Conservation (phyloP, 768 basidiomycete species). For the Kwoniella botswanensis region DNA sequence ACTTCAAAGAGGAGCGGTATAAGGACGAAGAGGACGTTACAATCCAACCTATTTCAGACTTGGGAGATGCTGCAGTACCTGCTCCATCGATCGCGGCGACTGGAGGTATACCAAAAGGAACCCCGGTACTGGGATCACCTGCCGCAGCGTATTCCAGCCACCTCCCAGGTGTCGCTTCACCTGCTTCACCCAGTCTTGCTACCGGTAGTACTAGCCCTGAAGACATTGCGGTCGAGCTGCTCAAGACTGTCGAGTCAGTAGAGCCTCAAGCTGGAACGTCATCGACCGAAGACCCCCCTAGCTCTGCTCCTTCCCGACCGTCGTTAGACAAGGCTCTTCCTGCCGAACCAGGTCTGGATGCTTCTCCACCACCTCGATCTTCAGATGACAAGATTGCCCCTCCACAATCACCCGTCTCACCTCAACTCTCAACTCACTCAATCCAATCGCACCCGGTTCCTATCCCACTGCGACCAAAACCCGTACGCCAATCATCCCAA, state of each 20-base stretch:
- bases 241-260: not conserved
- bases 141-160: not conserved
- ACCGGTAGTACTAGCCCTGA: not conserved
- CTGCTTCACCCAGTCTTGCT: not conserved
- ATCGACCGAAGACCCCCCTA: not conserved
- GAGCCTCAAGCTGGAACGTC: not conserved
- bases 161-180: not conserved
- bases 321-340: not conserved
- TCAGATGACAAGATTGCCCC: not conserved
- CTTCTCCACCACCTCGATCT: no score
- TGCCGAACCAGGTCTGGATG: not conserved
- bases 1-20: not conserved
- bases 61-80: not conserved
- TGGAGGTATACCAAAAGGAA: not conserved
- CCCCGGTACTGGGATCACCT: not conserved
- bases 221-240: not conserved
- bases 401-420: constrained; percentile 4
- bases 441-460: constrained; percentile 2
- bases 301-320: not conserved
- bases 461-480: constrained; percentile 14
- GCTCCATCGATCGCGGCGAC: not conserved
- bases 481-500: constrained; percentile 13
- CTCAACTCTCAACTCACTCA: constrained; percentile 3
- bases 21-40: constrained; percentile 2
- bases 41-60: not conserved